Conservation (phyloP, 352 stramenopile species). For the Globisporangium uncinulatum region DNA sequence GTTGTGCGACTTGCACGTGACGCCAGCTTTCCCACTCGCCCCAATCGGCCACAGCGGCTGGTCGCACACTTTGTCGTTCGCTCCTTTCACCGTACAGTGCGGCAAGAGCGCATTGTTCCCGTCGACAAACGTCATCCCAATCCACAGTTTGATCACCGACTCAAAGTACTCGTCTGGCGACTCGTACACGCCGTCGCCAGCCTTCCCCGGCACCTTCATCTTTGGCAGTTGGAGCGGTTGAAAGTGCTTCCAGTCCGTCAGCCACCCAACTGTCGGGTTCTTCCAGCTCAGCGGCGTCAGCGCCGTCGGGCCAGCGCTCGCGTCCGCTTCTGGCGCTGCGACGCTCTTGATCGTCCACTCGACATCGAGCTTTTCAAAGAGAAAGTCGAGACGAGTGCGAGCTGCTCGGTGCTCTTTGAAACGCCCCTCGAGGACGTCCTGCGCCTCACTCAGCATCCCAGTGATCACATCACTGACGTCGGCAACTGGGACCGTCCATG, state of each 20-base stretch:
- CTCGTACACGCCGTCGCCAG: constrained; percentile 58
- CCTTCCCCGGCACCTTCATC: constrained; percentile 53
- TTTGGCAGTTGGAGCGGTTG: constrained; percentile 58
- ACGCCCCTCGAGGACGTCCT: constrained; percentile 31
- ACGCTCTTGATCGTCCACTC: constrained; percentile 51
- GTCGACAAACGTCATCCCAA: constrained; percentile 87
- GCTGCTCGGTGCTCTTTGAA: constrained; percentile 45
- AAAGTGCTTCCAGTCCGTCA: constrained; percentile 66
- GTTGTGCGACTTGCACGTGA: constrained; percentile 39
- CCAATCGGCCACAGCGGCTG: constrained; percentile 61
- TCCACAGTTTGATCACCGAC: constrained; percentile 69
- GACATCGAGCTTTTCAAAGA: constrained; percentile 70
- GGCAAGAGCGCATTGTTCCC: constrained; percentile 78
- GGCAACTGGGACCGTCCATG: constrained; percentile 47
- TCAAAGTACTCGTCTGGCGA: constrained; percentile 73
- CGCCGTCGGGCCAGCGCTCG: neutral
- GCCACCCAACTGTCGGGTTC: constrained; percentile 63
- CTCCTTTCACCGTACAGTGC: constrained; percentile 45
- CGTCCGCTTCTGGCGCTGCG: neutral
- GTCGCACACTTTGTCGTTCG: constrained; percentile 54
- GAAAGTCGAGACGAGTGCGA: constrained; percentile 26
- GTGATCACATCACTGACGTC: constrained; percentile 51
- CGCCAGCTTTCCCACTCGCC: constrained; percentile 4
- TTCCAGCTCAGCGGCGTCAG: constrained; percentile 35
- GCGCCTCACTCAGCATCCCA: constrained; percentile 53